These are phyloP conservation scores for Vigna reflexopilosa DNA, from an alignment of 306 rosid species.

Conservation along the genomic window DNA sequence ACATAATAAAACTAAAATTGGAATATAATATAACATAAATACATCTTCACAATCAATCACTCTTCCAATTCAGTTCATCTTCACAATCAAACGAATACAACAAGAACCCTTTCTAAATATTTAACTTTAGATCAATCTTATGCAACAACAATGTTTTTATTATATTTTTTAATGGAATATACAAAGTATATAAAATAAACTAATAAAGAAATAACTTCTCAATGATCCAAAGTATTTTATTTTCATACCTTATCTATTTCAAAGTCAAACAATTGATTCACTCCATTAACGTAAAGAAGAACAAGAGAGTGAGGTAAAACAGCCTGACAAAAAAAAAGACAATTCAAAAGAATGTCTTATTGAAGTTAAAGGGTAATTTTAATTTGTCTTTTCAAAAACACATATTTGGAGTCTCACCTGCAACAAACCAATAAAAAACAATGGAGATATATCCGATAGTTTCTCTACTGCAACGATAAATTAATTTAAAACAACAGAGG, in stretches of 20 bases:
- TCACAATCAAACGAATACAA: too few species aligned
- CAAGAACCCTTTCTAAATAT: background rate
- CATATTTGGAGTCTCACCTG: conserved; percentile 56
- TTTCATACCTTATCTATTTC: conserved; percentile 4
- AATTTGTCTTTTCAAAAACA: background rate
- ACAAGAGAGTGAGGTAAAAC: conserved; percentile 54
- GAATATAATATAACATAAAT: too few species aligned
- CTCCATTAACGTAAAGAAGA: conserved; percentile 54
- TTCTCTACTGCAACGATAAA: conserved; percentile 60
- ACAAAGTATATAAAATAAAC: too few species aligned
- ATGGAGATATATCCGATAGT: conserved; percentile 71
- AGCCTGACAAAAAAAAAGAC: conserved; percentile 58
- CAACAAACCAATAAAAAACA: background rate
- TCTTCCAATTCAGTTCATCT: too few species aligned
- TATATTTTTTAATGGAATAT: too few species aligned
- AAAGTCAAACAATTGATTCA: conserved; percentile 55
- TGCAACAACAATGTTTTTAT: background rate
- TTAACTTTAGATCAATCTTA: background rate
- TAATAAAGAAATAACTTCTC: background rate
- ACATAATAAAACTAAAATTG: too few species aligned
- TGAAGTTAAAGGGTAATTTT: background rate
- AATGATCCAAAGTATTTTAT: background rate
- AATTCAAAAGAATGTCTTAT: background rate
- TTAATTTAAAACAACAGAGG: background rate
- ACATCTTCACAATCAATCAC: too few species aligned